These are phyloP conservation scores for Phialophora chinensis DNA, from an alignment of 2,329 filamentous ascomycete genomes.

Conservation along the genomic window DNA sequence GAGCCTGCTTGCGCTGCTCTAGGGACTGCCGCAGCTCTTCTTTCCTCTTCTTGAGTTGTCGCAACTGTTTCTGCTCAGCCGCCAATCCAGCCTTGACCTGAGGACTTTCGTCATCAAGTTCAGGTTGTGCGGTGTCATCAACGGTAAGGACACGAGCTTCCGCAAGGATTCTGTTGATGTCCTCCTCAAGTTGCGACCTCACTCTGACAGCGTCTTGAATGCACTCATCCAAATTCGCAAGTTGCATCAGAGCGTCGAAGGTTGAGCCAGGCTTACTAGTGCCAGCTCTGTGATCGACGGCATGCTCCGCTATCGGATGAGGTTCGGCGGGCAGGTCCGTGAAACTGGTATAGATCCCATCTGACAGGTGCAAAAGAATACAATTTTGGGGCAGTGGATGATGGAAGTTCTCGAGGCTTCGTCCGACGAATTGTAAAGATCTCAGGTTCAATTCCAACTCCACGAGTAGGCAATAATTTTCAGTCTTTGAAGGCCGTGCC, in stretches of 20 bases:
- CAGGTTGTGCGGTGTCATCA: constrained; percentile 49
- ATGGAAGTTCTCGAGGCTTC: constrained; percentile 65
- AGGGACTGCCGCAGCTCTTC: constrained; percentile 54
- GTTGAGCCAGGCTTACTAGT: constrained; percentile 65
- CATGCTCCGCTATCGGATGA: constrained; percentile 17
- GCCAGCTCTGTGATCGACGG: constrained; percentile 28
- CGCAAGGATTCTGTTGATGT: constrained; percentile 65
- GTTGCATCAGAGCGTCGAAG: constrained; percentile 84
- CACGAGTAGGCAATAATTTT: constrained; percentile 68
- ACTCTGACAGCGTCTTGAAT: constrained; percentile 87
- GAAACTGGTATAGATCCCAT: constrained; percentile 82
- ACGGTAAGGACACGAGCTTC: constrained; percentile 40
- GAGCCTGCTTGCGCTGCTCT: constrained; percentile 38
- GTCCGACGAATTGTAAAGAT: constrained; percentile 78
- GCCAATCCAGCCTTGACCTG: constrained; percentile 29
- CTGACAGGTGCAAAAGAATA: constrained; percentile 81
- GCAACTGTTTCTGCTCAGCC: constrained; percentile 37
- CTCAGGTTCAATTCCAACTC: constrained; percentile 74
- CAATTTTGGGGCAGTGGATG: constrained; percentile 80
- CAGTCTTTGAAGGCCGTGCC: constrained; percentile 64
- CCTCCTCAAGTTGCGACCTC: constrained; percentile 72
- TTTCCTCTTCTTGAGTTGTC: constrained; percentile 42
- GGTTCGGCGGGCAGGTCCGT: constrained; percentile 65
- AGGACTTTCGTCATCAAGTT: constrained; percentile 44
- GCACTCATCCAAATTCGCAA: constrained; percentile 86